Evolutionary conservation across 768 basidiomycete species (phyloP), one percentile per base, ranked within the genome.

Genomic region (Tulasnella sp.): DNA sequence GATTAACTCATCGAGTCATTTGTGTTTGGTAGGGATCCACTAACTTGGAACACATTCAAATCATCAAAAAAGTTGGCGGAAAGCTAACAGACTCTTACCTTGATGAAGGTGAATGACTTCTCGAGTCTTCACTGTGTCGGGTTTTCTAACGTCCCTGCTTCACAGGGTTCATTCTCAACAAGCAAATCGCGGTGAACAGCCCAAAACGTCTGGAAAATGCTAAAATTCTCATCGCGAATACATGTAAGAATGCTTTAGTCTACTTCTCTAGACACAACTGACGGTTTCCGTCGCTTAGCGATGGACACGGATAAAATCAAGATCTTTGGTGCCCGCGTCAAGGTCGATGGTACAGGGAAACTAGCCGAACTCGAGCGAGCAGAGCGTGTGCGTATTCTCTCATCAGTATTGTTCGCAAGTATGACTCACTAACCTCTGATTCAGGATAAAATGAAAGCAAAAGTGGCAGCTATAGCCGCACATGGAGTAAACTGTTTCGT

Each of bases 301-400:
- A 98, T 98, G 95, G 95, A 99, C 68, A 99, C 95, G 24, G 95
- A 99, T 69, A 99, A 99, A 67, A 95, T 98, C 72, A 99, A 99
- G 69, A 83, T 99, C 55, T 99, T 99, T 56, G 95, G 95, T 37
- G 93, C 95, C 0, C 76, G 90, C 32, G 81, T 98, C 56, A 89
- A 91, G 67, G 95, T 98, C 5, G 93, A 96, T 60, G 75, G 86
- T 40, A 93, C 95, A 2, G 86, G 92, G 46, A 96, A 99, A 69
- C 78, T 99, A 5, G 95, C 95, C 6, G 95, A 99, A 66, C 79
- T 99, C 15, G 95, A 99, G 66, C 82, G 92, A 9, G 95, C 95
- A 5, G 95, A 98, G 67, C 74, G 81, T 61, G 86, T 83, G 58
- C 27, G 74, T 66, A 33, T 13, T 47, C 19, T 29, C 20, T 10